Evolutionary conservation across 2,329 filamentous ascomycete genomes (phyloP).

Genomic region (Sclerotinia nivalis): DNA sequence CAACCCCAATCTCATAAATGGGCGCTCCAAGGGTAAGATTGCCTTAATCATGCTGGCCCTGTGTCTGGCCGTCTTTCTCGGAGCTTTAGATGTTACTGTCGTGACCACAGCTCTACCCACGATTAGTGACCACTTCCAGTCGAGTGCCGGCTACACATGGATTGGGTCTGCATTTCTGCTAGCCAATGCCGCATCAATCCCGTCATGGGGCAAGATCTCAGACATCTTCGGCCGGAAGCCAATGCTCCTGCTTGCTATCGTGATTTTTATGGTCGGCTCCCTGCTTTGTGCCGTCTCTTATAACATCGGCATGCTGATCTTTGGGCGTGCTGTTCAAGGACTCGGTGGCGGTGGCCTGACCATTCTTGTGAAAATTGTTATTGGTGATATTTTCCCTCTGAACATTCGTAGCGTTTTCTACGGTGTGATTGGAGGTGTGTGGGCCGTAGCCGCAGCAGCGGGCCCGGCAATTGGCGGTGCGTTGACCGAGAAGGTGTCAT

Average conservation of each 20-base stretch:
- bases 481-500: not conserved
- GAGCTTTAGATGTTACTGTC: conserved; percentile 42
- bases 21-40: no score
- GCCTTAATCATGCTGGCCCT: no score
- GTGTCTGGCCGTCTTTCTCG: conserved; percentile 27
- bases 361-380: not conserved
- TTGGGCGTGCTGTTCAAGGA: conserved; percentile 63
- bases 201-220: conserved; percentile 27
- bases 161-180: conserved; percentile 51
- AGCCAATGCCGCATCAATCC: conserved; percentile 54
- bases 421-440: conserved; percentile 50
- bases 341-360: conserved; percentile 53
- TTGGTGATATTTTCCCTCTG: conserved; percentile 62
- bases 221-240: conserved; percentile 17
- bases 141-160: conserved; percentile 53
- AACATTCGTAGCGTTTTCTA: conserved; percentile 52
- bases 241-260: conserved; percentile 1
- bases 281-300: conserved; percentile 55
- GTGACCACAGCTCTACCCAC: conserved; percentile 45
- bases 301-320: conserved; percentile 62
- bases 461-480: conserved; percentile 50
- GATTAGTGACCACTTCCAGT: conserved; percentile 46
- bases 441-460: conserved; percentile 60
- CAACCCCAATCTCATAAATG: no score
- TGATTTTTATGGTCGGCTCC: conserved; percentile 27